Evolutionary conservation across 805 yeast species (phyloP).

Genomic region (Monosporozyma aquatica): DNA sequence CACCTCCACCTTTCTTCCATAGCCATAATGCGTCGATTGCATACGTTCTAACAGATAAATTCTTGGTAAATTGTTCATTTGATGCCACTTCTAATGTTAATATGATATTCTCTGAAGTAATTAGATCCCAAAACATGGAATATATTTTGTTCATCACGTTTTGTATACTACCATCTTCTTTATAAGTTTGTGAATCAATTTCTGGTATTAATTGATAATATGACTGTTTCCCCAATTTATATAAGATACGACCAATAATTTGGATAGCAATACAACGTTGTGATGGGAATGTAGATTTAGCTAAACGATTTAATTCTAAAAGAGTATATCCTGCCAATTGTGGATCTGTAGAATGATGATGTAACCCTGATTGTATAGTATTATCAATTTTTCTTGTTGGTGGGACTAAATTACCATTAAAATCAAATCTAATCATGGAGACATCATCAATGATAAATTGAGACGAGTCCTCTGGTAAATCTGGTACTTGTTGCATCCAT

Average conservation of each 20-base stretch:
- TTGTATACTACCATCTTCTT: constrained; percentile 33
- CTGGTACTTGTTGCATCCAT: constrained; percentile 79
- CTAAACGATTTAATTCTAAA: constrained; percentile 66
- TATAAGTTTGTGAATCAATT: constrained; percentile 31
- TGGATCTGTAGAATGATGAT: constrained; percentile 87
- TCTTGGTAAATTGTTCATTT: constrained; percentile 52
- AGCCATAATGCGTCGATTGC: constrained; percentile 89
- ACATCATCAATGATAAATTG: constrained; percentile 36
- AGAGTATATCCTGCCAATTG: constrained; percentile 88
- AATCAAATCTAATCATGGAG: constrained; percentile 76
- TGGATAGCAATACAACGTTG: constrained; percentile 84
- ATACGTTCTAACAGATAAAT: constrained; percentile 68
- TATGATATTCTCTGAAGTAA: constrained; percentile 51
- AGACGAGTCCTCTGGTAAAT: constrained; percentile 26
- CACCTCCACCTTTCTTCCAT: constrained; percentile 53
- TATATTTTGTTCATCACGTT: constrained; percentile 31
- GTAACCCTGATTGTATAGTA: constrained; percentile 61
- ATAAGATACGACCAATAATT: constrained; percentile 78
- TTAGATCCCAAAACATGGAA: constrained; percentile 57
- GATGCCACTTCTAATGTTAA: constrained; percentile 61
- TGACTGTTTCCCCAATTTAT: constrained; percentile 60
- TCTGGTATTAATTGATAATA: constrained; percentile 47
- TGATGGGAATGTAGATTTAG: constrained; percentile 71
- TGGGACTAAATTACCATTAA: constrained; percentile 66
- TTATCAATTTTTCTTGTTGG: constrained; percentile 41